Percentiles rank a stretch among this genome's conserved stretches.
Evolutionary conservation across 305 asterid genomes (phyloP).

Genomic region (Fraxinus baroniana): DNA sequence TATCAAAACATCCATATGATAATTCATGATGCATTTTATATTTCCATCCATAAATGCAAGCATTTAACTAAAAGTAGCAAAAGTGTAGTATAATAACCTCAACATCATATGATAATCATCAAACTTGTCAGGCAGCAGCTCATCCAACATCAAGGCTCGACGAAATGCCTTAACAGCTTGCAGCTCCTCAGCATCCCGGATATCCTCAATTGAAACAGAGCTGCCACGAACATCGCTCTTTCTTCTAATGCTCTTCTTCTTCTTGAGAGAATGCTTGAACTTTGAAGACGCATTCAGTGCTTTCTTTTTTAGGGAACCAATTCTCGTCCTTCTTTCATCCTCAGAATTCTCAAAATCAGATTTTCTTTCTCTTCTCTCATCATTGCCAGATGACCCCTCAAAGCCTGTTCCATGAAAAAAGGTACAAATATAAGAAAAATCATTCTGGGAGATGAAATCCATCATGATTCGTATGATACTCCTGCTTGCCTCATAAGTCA

Average conservation of each 20-base stretch:
- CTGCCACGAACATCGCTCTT: constrained; percentile 38
- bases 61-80: constrained; percentile 2
- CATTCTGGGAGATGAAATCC: constrained; percentile 8
- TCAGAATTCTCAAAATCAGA: constrained; percentile 81
- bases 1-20: background rate
- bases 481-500: constrained; percentile 12
- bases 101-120: constrained; percentile 95
- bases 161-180: constrained; percentile 86
- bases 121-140: constrained; percentile 72
- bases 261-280: constrained; percentile 43
- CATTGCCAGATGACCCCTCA: constrained; percentile 72
- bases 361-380: constrained; percentile 75
- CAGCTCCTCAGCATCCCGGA: constrained; percentile 87
- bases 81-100: constrained; percentile 45
- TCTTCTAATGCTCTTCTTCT: constrained; percentile 38
- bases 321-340: constrained; percentile 79
- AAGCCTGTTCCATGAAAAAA: constrained; percentile 50
- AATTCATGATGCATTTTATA: constrained; percentile 7
- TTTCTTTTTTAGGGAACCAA: constrained; percentile 73
- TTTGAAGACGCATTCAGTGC: constrained; percentile 54
- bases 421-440: background rate
- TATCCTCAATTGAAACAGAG: constrained; percentile 71
- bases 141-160: constrained; percentile 82
- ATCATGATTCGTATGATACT: background rate
- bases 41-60: background rate